Conservation (phyloP, 2,329 filamentous ascomycete genomes). For the Aschersonia sp. region DNA sequence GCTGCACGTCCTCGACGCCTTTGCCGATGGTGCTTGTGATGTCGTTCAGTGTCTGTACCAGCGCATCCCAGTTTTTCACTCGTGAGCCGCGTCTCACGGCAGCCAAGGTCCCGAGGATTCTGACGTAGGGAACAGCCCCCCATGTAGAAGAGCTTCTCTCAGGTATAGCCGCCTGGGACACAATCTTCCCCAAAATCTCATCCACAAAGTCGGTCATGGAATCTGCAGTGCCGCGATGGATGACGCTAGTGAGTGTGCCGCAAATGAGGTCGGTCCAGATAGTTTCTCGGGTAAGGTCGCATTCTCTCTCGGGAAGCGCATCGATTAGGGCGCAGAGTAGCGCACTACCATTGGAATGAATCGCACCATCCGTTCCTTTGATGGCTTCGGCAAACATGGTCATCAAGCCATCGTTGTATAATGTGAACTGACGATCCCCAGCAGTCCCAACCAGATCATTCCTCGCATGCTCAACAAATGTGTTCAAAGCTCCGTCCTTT, state of each 20-base stretch:
- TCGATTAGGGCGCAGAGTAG: constrained; percentile 37
- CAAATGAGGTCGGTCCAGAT: constrained; percentile 52
- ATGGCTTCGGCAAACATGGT: constrained; percentile 76
- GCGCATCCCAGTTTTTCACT: constrained; percentile 53
- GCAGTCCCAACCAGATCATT: constrained; percentile 45
- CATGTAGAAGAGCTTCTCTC: constrained; percentile 10
- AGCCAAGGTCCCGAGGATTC: constrained; percentile 53
- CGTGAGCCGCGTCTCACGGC: constrained; percentile 71
- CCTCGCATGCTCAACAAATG: constrained; percentile 59
- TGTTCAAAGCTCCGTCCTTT: constrained; percentile 55
- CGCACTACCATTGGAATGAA: constrained; percentile 45
- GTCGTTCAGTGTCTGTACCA: constrained; percentile 42
- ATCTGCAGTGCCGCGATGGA: constrained; percentile 66
- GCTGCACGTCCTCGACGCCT: constrained; percentile 17
- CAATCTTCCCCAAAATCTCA: constrained; percentile 39
- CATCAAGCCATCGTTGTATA: constrained; percentile 84
- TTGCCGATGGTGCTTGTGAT: constrained; percentile 35
- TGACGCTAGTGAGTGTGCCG: constrained; percentile 64
- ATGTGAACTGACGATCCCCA: constrained; percentile 41
- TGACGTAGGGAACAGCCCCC: constrained; percentile 32
- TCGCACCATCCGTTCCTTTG: constrained; percentile 43
- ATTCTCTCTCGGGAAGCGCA: constrained; percentile 35
- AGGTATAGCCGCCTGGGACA: constrained; percentile 9
- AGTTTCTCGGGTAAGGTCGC: constrained; percentile 27
- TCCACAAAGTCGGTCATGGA: constrained; percentile 58